phyloP scores from a whole-genome alignment of 768 basidiomycete species.

The Chlorophyllum brunneum region DNA sequence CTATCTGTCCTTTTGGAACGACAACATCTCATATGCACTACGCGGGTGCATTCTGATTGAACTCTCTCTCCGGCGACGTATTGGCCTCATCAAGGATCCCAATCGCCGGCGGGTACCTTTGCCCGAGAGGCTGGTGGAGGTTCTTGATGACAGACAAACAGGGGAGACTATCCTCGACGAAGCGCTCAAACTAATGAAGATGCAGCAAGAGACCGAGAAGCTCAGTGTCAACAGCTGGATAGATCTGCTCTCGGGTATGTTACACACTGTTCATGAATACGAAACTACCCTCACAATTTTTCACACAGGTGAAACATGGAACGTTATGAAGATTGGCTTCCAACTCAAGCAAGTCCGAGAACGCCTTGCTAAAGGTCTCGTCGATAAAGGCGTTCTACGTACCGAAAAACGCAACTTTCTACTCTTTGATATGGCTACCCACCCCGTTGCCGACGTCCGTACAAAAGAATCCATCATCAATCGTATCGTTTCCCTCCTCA shows the following conservation, averaged over 20 bases:
- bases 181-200: constrained; percentile 93
- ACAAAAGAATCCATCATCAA: constrained; percentile 83
- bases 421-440: constrained; percentile 99
- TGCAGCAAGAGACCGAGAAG: constrained; percentile 66
- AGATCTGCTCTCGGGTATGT: constrained; percentile 88
- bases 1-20: constrained; percentile 99
- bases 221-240: constrained; percentile 91
- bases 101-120: constrained; percentile 69
- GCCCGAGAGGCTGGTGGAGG: constrained; percentile 83
- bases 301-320: constrained; percentile 92
- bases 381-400: constrained; percentile 98
- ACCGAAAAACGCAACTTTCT: constrained; percentile 99
- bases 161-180: constrained; percentile 97
- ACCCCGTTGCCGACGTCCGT: constrained; percentile 91
- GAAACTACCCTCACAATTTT: neutral
- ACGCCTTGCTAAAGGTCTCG: constrained; percentile 93
- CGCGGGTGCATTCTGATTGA: constrained; percentile 98
- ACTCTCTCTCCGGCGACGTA: constrained; percentile 90
- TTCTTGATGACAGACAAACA: constrained; percentile 87
- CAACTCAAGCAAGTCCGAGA: constrained; percentile 98
- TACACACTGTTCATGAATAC: neutral
- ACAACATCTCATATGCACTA: constrained; percentile 98
- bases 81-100: constrained; percentile 86
- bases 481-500: constrained; percentile 75
- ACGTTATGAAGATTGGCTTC: constrained; percentile 99